Evolutionary conservation across 2,329 filamentous ascomycete species (phyloP), one percentile per base, ranked within the genome.

Genomic region (Colletotrichum shisoi): DNA sequence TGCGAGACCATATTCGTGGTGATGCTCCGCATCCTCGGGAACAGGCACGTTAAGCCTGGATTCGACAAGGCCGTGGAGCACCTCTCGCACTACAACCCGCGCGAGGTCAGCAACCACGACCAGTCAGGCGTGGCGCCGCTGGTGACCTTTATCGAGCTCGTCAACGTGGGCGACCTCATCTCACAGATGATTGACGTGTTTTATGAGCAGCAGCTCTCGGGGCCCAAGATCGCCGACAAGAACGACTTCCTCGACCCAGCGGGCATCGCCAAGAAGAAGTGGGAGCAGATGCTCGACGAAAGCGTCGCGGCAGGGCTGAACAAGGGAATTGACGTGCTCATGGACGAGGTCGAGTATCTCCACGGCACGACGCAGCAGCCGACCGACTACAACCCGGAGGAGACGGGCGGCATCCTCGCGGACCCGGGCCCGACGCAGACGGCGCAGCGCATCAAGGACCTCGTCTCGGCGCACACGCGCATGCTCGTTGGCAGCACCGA

Each of bases 151-250:
- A 88, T 99, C 69, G 95, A 99, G 79, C 86, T 99, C 34, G 95
- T 99, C 76, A 99, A 99, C 75, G 94, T 99, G 0, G 95, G 95
- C 66, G 95, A 99, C 76, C 84, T 99, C 65, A 99, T 99, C 72
- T 93, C 96, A 67, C 95, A 99, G 77, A 99, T 99, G 95, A 88
- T 99, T 66, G 95, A 99, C 76, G 93, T 99, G 40, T 99, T 99
- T 76, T 99, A 96, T 79, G 91, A 96, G 76, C 95, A 98, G 79
- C 95, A 99, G 79, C 86, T 99, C 34, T 88, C 93, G 6, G 86
- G 88, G 0, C 87, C 91, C 15, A 91, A 91, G 73, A 89, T 99
- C 60, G 91, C 91, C 1, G 94, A 98, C 75, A 89, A 91, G 49
- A 96, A 96, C 75, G 95, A 99, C 79, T 99, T 99, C 74, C 83